Evolutionary conservation across 176 grass and related monocot genomes (phyloP).

Genomic region (Juncus inflexus): DNA sequence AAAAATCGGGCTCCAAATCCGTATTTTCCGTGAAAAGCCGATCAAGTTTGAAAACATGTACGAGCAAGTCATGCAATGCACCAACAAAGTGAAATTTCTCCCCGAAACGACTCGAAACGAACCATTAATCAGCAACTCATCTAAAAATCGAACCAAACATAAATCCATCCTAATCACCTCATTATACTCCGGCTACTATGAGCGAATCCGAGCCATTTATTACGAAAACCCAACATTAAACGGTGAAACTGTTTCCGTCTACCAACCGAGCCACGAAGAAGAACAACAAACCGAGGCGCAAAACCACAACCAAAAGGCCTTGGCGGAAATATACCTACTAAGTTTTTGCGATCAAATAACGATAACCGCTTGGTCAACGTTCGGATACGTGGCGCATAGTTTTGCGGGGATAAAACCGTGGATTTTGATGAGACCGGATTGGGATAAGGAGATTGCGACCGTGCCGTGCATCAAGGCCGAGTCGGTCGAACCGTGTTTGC

Average conservation of each 20-base stretch:
- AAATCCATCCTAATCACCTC: slow-evolving; percentile 71
- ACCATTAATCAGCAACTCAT: slow-evolving; percentile 1
- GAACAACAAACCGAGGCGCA: slow-evolving; percentile 74
- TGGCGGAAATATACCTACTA: slow-evolving; percentile 74
- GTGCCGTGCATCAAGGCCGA: slow-evolving; percentile 55
- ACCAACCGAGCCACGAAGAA: slow-evolving; percentile 90
- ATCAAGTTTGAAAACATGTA: slow-evolving; percentile 77
- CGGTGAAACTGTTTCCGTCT: slow-evolving; percentile 64
- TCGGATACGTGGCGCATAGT: slow-evolving; percentile 78
- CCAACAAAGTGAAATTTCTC: slow-evolving; percentile 53
- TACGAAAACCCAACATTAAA: slow-evolving; percentile 67
- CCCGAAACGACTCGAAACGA: slow-evolving; percentile 40
- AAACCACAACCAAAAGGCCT: slow-evolving; percentile 87
- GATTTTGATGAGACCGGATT: slow-evolving; percentile 63
- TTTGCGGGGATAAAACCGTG: slow-evolving; percentile 80
- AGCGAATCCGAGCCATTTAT: slow-evolving; percentile 73
- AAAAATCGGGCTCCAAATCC: slow-evolving; percentile 75
- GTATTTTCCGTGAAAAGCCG: slow-evolving; percentile 61
- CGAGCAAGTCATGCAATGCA: slow-evolving; percentile 57
- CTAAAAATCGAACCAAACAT: slow-evolving; percentile 29
- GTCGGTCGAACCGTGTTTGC: slow-evolving; percentile 90
- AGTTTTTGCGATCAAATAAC: slow-evolving; percentile 81
- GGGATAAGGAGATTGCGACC: slow-evolving; percentile 46
- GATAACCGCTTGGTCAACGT: slow-evolving; percentile 85
- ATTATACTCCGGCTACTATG: slow-evolving; percentile 70